phyloP scores from a whole-genome alignment of 106 monocot genomes.

The Narthecium ossifragum region DNA sequence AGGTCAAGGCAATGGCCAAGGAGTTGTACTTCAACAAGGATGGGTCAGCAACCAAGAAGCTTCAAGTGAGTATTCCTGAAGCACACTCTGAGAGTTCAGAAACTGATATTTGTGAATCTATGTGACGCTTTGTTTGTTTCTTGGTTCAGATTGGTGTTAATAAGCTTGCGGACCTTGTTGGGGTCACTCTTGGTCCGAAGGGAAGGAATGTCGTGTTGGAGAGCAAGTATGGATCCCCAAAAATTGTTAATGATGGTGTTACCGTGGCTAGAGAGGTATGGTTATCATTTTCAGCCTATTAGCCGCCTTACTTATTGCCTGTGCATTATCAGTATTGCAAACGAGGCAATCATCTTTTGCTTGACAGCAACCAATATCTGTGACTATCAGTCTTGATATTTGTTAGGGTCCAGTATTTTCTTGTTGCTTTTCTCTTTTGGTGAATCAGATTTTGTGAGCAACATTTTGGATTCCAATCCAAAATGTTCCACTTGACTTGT shows the following conservation, averaged over 20 bases:
- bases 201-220: conserved; percentile 95
- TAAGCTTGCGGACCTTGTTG: conserved; percentile 96
- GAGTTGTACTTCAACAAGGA: conserved; percentile 95
- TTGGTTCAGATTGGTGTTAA: conserved; percentile 78
- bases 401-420: not conserved
- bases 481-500: too few relatives aligned
- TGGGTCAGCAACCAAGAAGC: conserved; percentile 85
- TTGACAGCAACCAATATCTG: too few relatives aligned
- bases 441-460: not conserved
- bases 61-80: conserved; percentile 51
- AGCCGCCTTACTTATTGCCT: too few relatives aligned
- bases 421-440: not conserved
- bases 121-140: too few relatives aligned
- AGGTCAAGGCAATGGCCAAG: conserved; percentile 77
- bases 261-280: conserved; percentile 92
- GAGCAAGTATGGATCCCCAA: conserved; percentile 98
- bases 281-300: too few relatives aligned
- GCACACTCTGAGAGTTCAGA: too few relatives aligned
- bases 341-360: too few relatives aligned
- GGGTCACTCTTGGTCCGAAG: conserved; percentile 94
- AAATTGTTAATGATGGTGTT: conserved; percentile 95
- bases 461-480: too few relatives aligned
- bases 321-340: too few relatives aligned
- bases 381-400: not conserved
- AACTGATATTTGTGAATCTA: too few relatives aligned